Evolutionary conservation across 148 eudicot genomes (phyloP).

Genomic region (Limonium bicolor): DNA sequence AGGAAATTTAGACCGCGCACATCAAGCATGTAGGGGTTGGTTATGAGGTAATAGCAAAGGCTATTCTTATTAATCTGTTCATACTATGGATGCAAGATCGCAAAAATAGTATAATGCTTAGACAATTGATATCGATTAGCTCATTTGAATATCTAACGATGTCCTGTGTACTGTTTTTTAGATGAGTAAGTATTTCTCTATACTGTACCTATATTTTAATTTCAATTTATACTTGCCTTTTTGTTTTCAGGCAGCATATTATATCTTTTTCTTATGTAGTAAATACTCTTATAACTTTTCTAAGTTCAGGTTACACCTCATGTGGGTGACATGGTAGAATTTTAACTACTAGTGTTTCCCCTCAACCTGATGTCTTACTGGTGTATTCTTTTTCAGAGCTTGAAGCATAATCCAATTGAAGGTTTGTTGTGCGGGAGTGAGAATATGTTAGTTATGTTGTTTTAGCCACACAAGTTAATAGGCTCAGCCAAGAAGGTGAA

Average conservation of each 20-base stretch:
- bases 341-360: not conserved
- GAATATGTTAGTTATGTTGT: constrained; percentile 86
- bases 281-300: too few relatives aligned
- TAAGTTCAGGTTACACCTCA: too few relatives aligned
- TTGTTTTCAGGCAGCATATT: too few relatives aligned
- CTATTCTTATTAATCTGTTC: not conserved
- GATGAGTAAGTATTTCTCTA: not conserved
- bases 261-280: too few relatives aligned
- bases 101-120: too few relatives aligned
- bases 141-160: too few relatives aligned
- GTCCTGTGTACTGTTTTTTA: not conserved
- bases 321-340: not conserved
- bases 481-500: too few relatives aligned
- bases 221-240: too few relatives aligned
- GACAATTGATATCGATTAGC: too few relatives aligned
- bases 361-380: not conserved
- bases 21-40: constrained; percentile 87
- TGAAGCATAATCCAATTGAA: constrained; percentile 95
- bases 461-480: too few relatives aligned
- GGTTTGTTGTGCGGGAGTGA: constrained; percentile 98
- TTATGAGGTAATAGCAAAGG: constrained; percentile 48
- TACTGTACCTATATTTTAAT: not conserved
- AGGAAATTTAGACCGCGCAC: constrained; percentile 87
- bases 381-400: constrained; percentile 32
- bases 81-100: not conserved